A percentile compares a stretch with the other conserved stretches of the same genome.
These are phyloP conservation scores for Cladosporium sp. DNA, from an alignment of 2,329 filamentous ascomycete species.

Conservation along the genomic window DNA sequence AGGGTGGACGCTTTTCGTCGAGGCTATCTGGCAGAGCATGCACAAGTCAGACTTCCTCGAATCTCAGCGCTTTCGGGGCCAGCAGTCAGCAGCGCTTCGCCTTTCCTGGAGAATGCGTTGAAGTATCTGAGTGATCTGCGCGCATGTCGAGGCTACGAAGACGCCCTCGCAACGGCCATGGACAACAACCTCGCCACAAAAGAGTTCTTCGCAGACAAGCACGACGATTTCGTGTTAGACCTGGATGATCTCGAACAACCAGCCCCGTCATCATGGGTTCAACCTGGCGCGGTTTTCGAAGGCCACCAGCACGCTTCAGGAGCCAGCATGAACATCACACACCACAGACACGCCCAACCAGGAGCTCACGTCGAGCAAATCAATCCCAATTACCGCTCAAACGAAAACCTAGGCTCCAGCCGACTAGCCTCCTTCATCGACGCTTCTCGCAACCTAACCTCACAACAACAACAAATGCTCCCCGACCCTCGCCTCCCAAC, in stretches of 20 bases:
- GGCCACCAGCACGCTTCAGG: conserved; percentile 56
- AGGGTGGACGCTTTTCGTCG: conserved; percentile 31
- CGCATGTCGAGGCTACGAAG: conserved; percentile 48
- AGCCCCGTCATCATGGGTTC: conserved; percentile 56
- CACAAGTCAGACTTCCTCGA: conserved; percentile 24
- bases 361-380: conserved; percentile 26
- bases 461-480: conserved; percentile 25
- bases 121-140: conserved; percentile 58
- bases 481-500: conserved; percentile 15
- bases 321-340: conserved; percentile 18
- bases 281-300: conserved; percentile 55
- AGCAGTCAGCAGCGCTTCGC: not conserved
- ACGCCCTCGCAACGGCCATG: conserved; percentile 50
- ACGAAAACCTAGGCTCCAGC: conserved; percentile 27
- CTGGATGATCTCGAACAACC: conserved; percentile 48
- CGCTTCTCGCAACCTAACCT: conserved; percentile 36
- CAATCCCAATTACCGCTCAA: conserved; percentile 25
- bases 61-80: conserved; percentile 18
- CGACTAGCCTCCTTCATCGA: conserved; percentile 23
- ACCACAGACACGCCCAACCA: conserved; percentile 12
- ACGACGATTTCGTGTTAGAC: conserved; percentile 56
- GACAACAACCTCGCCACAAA: conserved; percentile 50
- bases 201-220: conserved; percentile 49
- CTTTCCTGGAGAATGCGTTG: conserved; percentile 52
- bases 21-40: conserved; percentile 31